A percentile compares a stretch with the other conserved stretches of the same genome.
Evolutionary conservation across 2,329 filamentous ascomycete species (phyloP).

Genomic region (Botrytis paeoniae): DNA sequence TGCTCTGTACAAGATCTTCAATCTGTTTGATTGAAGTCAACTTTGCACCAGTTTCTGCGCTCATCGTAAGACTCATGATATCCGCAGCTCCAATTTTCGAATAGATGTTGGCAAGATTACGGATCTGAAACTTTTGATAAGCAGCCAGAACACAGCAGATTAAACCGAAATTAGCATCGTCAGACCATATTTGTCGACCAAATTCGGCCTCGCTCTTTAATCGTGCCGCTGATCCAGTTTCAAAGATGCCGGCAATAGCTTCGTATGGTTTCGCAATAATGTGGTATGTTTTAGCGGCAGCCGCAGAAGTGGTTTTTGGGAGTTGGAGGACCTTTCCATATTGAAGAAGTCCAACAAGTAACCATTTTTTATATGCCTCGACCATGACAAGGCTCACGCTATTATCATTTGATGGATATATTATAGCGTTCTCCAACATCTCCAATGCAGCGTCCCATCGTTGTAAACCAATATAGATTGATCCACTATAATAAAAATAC

Average conservation of each 20-base stretch:
- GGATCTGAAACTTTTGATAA: constrained; percentile 73
- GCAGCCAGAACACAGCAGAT: constrained; percentile 66
- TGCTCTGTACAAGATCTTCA: constrained; percentile 48
- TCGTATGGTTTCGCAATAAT: constrained; percentile 67
- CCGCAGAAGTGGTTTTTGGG: constrained; percentile 54
- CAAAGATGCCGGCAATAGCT: constrained; percentile 66
- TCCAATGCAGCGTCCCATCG: constrained; percentile 61
- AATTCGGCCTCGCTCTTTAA: constrained; percentile 63
- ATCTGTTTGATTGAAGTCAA: constrained; percentile 45
- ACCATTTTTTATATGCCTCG: constrained; percentile 90
- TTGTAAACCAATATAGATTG: constrained; percentile 59
- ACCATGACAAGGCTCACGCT: constrained; percentile 74
- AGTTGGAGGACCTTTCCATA: constrained; percentile 56
- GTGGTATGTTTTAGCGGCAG: constrained; percentile 55
- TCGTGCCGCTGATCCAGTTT: constrained; percentile 52
- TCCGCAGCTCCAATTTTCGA: constrained; percentile 54
- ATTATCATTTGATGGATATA: constrained; percentile 61
- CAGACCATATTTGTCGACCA: constrained; percentile 58
- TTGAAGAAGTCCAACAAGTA: constrained; percentile 71
- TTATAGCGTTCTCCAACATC: constrained; percentile 63
- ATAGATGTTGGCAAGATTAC: constrained; percentile 71
- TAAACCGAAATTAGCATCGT: constrained; percentile 72
- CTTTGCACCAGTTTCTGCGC: constrained; percentile 50
- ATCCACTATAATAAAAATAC: constrained; percentile 64
- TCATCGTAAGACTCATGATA: constrained; percentile 50